Evolutionary conservation across 73 alveolate species (phyloP), one percentile per base, ranked within the genome.

Genomic region (Tetrahymena elliotti): DNA sequence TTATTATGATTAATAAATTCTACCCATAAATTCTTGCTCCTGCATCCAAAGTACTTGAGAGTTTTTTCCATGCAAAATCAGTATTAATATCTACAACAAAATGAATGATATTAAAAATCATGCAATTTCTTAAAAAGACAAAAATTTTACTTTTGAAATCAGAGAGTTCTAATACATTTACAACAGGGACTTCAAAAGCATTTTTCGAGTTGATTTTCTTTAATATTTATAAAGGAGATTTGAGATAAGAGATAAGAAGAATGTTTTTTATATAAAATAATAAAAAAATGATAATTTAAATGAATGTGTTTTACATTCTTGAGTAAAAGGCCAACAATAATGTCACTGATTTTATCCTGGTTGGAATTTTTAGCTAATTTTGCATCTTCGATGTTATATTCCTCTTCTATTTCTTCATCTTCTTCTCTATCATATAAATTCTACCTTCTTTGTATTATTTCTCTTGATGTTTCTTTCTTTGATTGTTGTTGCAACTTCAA

Each of bases 21-120:
- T 68, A 68, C 88, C 88, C 97, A 96, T 96, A 96, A 16, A 96
- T 95, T 68, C 95, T 96, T n/a, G 98, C 94, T 22, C 96, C 96
- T 52, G 98, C 98, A 93, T 96, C 98, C 15, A 96, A 37, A 33
- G 98, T 92, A 22, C 97, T 96, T 92, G 96, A 92, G 22, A 96
- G 94, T 92, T 93, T 93, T 39, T 94, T 53, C 98, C 98, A 96
- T 10, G 97, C 96, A 39, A 94, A 95, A 7, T 95, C 97, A 20
- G 94, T 88, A 38, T 96, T 96, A 27, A 47, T 94, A 27, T 84
- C 94, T 84, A 52, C 93, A 22, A 33, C 1, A 68, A 27, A 9
- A 0, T 11, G 2, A 68, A 52, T 52, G 10, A 3, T 0, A 68
- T 27, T 12, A 27, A 68, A 31, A 68, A 68, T 40, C 20, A 40